Evolutionary conservation across 495 filamentous ascomycete species (phyloP).

Genomic region (Lasiosphaeria miniovina): DNA sequence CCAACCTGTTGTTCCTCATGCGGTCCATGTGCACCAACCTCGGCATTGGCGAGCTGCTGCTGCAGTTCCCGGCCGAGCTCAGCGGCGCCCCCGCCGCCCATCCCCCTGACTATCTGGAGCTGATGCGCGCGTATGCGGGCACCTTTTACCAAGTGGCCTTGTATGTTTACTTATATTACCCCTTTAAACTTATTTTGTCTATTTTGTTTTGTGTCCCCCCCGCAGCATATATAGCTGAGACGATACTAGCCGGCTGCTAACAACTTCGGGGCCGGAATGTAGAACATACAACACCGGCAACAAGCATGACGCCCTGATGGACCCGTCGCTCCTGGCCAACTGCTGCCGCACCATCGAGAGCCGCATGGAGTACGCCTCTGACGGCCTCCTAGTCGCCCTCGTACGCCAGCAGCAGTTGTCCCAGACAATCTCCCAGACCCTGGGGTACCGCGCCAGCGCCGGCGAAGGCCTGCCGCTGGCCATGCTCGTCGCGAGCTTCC

Average conservation of each 20-base stretch:
- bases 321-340: conserved; percentile 21
- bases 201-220: not conserved
- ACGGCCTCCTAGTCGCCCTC: conserved; percentile 27
- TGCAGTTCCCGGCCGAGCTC: too few species aligned
- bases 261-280: not conserved
- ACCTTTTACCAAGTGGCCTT: conserved; percentile 33
- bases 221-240: not conserved
- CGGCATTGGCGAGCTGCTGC: conserved; percentile 15
- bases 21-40: conserved; percentile 25
- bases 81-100: not conserved
- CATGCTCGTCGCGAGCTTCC: conserved; percentile 22
- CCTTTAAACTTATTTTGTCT: not conserved
- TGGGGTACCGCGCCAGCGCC: conserved; percentile 15
- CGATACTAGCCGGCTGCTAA: too few species aligned
- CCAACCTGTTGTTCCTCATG: conserved; percentile 30
- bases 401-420: conserved; percentile 28
- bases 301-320: conserved; percentile 30
- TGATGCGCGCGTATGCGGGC: conserved; percentile 31
- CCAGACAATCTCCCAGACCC: conserved; percentile 25
- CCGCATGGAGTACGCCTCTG: conserved; percentile 22
- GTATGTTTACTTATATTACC: conserved; percentile 11
- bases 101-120: conserved; percentile 20
- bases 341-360: conserved; percentile 24
- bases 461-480: conserved; percentile 14
- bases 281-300: conserved; percentile 34